Conservation (phyloP, 257 asterid species). For the Solanum lycopersicoides region DNA sequence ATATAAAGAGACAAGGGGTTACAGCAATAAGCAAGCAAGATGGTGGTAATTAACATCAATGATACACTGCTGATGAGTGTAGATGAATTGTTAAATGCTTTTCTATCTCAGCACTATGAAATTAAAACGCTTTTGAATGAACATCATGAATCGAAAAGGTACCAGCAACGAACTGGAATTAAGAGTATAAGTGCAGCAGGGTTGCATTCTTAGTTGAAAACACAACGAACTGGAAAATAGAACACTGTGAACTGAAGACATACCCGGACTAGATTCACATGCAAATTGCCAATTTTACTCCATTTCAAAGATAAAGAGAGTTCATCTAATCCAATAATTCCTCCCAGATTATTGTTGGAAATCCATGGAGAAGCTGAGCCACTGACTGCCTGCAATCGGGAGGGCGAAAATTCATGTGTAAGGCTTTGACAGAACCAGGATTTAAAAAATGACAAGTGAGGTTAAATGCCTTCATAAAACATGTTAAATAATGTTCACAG, state of each 20-base stretch:
- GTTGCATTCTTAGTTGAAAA: not conserved
- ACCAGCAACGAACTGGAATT: not conserved
- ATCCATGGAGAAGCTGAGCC: constrained; percentile 52
- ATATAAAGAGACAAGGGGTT: not conserved
- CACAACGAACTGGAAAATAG: not conserved
- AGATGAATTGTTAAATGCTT: not conserved
- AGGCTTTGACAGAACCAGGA: not conserved
- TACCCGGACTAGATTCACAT: constrained; percentile 77
- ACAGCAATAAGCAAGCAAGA: not conserved
- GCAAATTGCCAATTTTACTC: constrained; percentile 82
- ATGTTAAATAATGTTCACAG: not conserved
- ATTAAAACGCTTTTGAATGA: not conserved
- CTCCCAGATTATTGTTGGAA: constrained; percentile 41
- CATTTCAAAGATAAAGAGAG: constrained; percentile 65
- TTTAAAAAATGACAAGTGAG: not conserved
- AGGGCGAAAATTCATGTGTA: not conserved
- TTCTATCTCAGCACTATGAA: not conserved
- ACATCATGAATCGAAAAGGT: not conserved
- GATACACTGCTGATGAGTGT: not conserved
- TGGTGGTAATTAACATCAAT: not conserved
- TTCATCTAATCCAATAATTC: constrained; percentile 44
- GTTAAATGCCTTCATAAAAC: not conserved
- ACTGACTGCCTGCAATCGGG: constrained; percentile 50
- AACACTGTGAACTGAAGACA: not conserved
- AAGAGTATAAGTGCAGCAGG: not conserved